These are phyloP conservation scores for Clonostachys chloroleuca DNA, from an alignment of 2,329 filamentous ascomycete genomes.

Conservation along the genomic window DNA sequence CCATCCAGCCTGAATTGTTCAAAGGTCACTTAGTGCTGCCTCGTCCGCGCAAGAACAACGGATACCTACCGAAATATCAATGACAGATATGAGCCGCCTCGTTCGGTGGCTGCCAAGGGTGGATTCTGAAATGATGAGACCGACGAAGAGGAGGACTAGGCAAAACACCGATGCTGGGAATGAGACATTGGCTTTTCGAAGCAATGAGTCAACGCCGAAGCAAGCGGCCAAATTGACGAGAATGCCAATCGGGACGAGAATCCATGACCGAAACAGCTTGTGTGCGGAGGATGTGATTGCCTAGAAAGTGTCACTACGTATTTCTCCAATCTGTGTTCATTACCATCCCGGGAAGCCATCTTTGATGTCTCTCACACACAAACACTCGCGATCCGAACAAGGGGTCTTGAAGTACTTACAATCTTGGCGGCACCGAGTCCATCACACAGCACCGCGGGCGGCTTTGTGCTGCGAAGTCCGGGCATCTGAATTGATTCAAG, in stretches of 20 bases:
- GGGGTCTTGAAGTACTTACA: too few species aligned
- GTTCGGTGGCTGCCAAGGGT: slow-evolving; percentile 43
- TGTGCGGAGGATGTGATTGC: slow-evolving; percentile 6
- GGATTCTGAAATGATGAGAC: slow-evolving; percentile 39
- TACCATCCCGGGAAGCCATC: too few species aligned
- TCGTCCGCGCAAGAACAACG: not conserved
- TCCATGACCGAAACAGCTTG: slow-evolving; percentile 28
- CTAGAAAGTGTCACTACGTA: not conserved
- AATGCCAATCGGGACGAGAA: slow-evolving; percentile 43
- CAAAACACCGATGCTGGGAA: slow-evolving; percentile 59
- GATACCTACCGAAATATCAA: slow-evolving; percentile 48
- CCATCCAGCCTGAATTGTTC: slow-evolving; percentile 42
- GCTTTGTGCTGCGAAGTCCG: too few species aligned
- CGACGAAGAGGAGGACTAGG: slow-evolving; percentile 48
- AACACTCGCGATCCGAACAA: too few species aligned
- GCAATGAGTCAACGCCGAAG: slow-evolving; percentile 36
- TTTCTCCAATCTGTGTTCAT: too few species aligned
- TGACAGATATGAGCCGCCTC: slow-evolving; percentile 36
- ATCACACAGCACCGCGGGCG: too few species aligned
- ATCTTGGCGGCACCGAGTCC: too few species aligned
- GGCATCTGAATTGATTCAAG: too few species aligned
- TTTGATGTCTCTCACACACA: too few species aligned
- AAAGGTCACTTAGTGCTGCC: not conserved
- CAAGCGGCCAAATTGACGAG: slow-evolving; percentile 31
- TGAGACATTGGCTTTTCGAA: slow-evolving; percentile 39